Base-by-base conservation (phyloP, 2,329 filamentous ascomycete species). In the Claviceps pusilla region DNA sequence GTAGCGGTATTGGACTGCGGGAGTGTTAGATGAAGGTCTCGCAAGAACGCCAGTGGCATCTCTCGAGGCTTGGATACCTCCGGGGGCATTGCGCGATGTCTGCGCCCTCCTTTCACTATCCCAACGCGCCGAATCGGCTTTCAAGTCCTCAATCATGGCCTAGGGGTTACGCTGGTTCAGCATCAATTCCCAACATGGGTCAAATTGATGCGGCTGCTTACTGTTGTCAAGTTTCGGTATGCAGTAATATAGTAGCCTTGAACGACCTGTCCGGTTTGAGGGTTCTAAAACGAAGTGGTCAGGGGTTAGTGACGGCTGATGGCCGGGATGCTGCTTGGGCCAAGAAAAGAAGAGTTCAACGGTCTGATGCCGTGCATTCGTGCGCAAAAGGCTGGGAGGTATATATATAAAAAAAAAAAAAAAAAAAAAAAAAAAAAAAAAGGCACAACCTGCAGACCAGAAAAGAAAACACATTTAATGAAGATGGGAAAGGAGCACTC, bases 211-310 rank as follows among this genome's bases (percentile, higher is more conserved):
- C 29, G 7, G 33, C 7, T 48, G 72, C 83, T 73, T 77, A 89
- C 86, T 64, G 83, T 83, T 61, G 86, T 89, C 64, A 89, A 71
- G 66, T 88, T 87, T 59, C 86, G 79, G 69, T 89, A 89, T 58
- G 84, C 86, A 50, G 82, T 87, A 67, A 89, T 87, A 69, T 81
- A 87, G 71, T 86, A 89, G 61, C 86, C 86, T 63, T 80, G 77
- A 58, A 82, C 81, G 59, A 78, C 73, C 70, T 85, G 77, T 60
- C 77, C 74, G 55, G 68, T 77, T 61, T 75, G 68, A 24, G 76
- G 73, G 64, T 80, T 78, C 77, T 80, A 56, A 33, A 54, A 51
- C 31, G 16, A 37, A 19, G 19, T 19, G 31, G 5, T 11, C 0
- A 45, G 24, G 4, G 31, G 6, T 48, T 48, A 48, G 47, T 31